Evolutionary conservation across 805 yeast species (phyloP), one percentile per base, ranked within the genome.

Genomic region (Zygosaccharomyces bisporus): DNA sequence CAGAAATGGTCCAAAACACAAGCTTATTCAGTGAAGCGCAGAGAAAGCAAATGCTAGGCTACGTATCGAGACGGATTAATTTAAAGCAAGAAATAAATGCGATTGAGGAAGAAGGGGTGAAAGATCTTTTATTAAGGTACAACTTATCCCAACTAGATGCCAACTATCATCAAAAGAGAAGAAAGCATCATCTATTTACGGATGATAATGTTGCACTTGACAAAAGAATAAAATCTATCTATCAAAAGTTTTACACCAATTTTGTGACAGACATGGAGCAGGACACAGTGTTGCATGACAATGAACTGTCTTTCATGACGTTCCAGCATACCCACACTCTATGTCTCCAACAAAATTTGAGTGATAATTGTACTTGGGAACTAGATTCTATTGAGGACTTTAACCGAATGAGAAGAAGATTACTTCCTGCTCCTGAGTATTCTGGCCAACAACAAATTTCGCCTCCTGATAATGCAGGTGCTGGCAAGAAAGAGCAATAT

Each of bases 331-430:
- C 67, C 6, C 54, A 80, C 42, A 77, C 74, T 42, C 46, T 67
- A 3, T 80, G 74, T 46, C 58, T 70, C 0, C 59, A 60, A 4
- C 54, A 79, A 39, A 54, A 75, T 20, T 45, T 67, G 7, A 50
- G 53, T 0, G 29, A 50, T 6, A 48, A 39, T 20, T 47, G 46
- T 7, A 53, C 44, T 24, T 81, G 81, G 75, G 60, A 71, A 2
- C 62, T 86, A 7, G 95, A 86, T 57, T 73, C 75, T 23, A 78
- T 82, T 40, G 95, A 87, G 58, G 85, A 86, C 25, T 68, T 73
- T 21, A 80, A 81, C 52, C 66, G 91, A 50, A 82, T 79, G 76
- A 69, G 90, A 47, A 80, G 73, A 46, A 68, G 85, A 46, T 57
- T 86, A 36, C 60, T 82, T 4, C 75, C 79, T 14, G 80, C 76